Conservation (phyloP, 2,329 filamentous ascomycete species). For the Penicillium verrucosum region DNA sequence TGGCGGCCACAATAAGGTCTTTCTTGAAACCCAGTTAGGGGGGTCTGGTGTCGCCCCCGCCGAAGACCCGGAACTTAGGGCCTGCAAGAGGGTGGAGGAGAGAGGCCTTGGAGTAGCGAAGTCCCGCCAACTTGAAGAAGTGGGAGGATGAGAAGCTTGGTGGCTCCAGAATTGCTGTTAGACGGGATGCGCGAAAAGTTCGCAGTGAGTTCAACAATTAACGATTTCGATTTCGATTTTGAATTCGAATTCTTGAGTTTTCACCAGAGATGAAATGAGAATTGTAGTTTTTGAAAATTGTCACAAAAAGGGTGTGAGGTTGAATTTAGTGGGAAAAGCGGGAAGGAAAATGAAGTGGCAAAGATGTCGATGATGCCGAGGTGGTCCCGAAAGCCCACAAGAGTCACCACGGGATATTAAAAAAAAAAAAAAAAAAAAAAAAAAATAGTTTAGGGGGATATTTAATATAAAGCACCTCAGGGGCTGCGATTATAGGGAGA, state of each 20-base stretch:
- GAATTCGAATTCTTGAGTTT: background rate
- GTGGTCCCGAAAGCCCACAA: constrained; percentile 1
- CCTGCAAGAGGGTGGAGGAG: constrained; percentile 86
- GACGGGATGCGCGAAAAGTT: constrained; percentile 12
- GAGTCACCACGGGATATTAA: background rate
- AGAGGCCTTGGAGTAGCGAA: constrained; percentile 67
- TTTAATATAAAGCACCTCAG: background rate
- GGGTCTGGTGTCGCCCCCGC: constrained; percentile 94
- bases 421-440: background rate
- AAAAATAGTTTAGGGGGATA: no score
- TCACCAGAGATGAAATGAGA: background rate
- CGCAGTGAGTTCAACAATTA: constrained; percentile 16
- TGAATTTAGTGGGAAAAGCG: background rate
- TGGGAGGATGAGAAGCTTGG: constrained; percentile 38
- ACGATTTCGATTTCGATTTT: background rate
- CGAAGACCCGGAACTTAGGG: constrained; percentile 89
- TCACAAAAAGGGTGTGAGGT: background rate
- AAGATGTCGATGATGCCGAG: constrained; percentile 2
- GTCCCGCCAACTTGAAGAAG: constrained; percentile 92
- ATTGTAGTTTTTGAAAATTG: no score
- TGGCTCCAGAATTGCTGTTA: constrained; percentile 41
- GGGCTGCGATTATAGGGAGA: background rate
- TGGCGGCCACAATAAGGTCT: constrained; percentile 34
- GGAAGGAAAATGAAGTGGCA: background rate
- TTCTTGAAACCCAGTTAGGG: constrained; percentile 70